Evolutionary conservation across 2,329 filamentous ascomycete species (phyloP).

Genomic region (Pseudogymnoascus pannorum): DNA sequence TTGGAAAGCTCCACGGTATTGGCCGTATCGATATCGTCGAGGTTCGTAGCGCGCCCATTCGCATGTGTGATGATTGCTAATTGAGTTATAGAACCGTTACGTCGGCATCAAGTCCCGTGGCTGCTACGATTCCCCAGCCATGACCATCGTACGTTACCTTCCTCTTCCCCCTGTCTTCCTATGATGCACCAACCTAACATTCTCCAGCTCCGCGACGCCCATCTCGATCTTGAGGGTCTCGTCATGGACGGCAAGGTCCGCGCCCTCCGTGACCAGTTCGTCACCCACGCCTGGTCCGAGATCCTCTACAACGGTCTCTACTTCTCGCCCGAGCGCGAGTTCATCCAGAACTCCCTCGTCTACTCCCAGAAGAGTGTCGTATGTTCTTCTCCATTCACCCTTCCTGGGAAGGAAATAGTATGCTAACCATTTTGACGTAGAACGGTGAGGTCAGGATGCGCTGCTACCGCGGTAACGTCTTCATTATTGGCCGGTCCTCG

Average conservation of each 20-base stretch:
- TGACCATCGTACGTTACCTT: constrained; percentile 39
- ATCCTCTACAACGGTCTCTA: constrained; percentile 52
- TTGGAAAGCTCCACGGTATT: constrained; percentile 65
- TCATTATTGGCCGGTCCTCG: constrained; percentile 49
- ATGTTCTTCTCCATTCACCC: neutral
- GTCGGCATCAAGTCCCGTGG: constrained; percentile 74
- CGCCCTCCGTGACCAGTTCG: constrained; percentile 62
- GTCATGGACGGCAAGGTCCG: constrained; percentile 63
- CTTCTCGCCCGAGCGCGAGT: constrained; percentile 66
- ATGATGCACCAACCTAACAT: neutral
- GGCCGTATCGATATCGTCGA: constrained; percentile 80
- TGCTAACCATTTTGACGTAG: neutral
- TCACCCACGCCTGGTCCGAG: constrained; percentile 57
- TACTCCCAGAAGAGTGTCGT: constrained; percentile 51
- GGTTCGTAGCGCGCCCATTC: constrained; percentile 50
- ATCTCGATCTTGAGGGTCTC: constrained; percentile 56
- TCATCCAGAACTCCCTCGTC: constrained; percentile 57
- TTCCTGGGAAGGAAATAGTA: neutral
- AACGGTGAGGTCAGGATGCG: constrained; percentile 56
- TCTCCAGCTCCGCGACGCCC: constrained; percentile 25
- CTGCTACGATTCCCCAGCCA: constrained; percentile 65
- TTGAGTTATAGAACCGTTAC: constrained; percentile 48
- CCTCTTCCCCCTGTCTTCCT: neutral
- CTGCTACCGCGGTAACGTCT: constrained; percentile 60
- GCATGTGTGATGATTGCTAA: neutral